Base-by-base conservation (phyloP, 2,329 filamentous ascomycete genomes). In the Blastomyces gilchristii region DNA sequence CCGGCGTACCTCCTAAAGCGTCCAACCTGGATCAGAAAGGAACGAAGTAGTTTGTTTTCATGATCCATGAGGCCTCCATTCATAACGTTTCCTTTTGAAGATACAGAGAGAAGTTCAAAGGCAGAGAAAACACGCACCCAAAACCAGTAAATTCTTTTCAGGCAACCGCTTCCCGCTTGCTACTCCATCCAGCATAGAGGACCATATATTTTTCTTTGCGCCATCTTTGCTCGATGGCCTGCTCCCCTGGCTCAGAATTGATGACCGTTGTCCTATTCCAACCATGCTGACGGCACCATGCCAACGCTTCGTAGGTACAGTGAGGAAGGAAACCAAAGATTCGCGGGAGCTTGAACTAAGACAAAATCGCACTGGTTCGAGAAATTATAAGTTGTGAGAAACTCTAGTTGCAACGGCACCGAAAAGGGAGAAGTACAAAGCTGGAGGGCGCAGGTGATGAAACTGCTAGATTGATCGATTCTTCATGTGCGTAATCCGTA, bases 91-190 rank as follows among this genome's bases (percentile, higher is more conserved):
- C 6, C 28, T 18, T 18, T 8, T 11, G 28, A 45, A 45, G 14
- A n/a, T 18, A 58, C 31, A 25, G 52, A 54, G 45, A 28, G 37
- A 25, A 53, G 37, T 28, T 31, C 49, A 57, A 14, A 59, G 34
- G 18, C 18, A 45, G 49, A 62, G 52, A 58, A 25, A 39, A 45
- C 45, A 70, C 82, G 67, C 81, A 90, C 90, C 91, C 73, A 97
- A 79, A 28, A 97, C 87, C 52, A 97, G 78, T 66, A 97, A 78
- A 74, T 92, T 95, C 83, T 96, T 97, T 78, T 96, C 91, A 6
- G 91, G 90, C 71, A 97, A 79, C 69, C 89, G 85, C 80, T 94
- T 95, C 68, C 90, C 91, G 76, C 89, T 96, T 69, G 92, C 91
- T 69, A 94, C 92, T 61, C 85, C 87, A 76, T 95, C 90, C 68